phyloP scores from a whole-genome alignment of 177 flowering plant genomes.

The Telopea speciosissima region DNA sequence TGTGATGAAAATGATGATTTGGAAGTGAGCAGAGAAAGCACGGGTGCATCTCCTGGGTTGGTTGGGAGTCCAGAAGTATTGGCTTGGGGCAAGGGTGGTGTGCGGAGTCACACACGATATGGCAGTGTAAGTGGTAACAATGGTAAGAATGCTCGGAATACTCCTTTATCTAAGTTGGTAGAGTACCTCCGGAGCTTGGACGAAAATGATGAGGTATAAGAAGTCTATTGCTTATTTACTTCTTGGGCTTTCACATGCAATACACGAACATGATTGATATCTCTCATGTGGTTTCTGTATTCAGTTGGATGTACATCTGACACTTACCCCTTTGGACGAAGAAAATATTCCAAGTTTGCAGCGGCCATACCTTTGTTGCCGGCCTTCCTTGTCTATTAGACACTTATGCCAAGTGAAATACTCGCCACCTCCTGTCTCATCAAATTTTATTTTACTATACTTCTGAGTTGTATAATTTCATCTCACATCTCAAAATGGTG shows the following conservation, averaged over 20 bases:
- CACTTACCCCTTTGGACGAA: constrained; percentile 49
- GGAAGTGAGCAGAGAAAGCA: constrained; percentile 38
- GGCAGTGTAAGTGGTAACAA: constrained; percentile 41
- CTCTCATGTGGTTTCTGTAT: constrained; percentile 7
- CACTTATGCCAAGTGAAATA: constrained; percentile 48
- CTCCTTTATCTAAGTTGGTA: constrained; percentile 50
- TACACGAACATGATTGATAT: background rate
- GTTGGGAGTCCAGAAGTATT: constrained; percentile 54
- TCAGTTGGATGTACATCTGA: constrained; percentile 50
- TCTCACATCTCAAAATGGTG: background rate
- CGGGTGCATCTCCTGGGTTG: constrained; percentile 49
- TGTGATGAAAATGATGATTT: constrained; percentile 39
- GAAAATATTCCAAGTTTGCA: constrained; percentile 45
- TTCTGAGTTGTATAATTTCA: background rate
- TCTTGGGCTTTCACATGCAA: background rate
- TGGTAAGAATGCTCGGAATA: constrained; percentile 39
- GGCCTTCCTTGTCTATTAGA: constrained; percentile 45
- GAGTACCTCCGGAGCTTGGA: constrained; percentile 56
- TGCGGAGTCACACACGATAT: constrained; percentile 68
- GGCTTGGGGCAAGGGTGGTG: constrained; percentile 83
- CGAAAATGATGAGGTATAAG: constrained; percentile 38
- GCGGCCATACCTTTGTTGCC: constrained; percentile 68
- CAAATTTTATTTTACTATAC: background rate
- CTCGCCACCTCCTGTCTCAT: constrained; percentile 1
- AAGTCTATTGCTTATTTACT: background rate